phyloP scores from a whole-genome alignment of 495 filamentous ascomycete species.

The Penicillium argentinense region DNA sequence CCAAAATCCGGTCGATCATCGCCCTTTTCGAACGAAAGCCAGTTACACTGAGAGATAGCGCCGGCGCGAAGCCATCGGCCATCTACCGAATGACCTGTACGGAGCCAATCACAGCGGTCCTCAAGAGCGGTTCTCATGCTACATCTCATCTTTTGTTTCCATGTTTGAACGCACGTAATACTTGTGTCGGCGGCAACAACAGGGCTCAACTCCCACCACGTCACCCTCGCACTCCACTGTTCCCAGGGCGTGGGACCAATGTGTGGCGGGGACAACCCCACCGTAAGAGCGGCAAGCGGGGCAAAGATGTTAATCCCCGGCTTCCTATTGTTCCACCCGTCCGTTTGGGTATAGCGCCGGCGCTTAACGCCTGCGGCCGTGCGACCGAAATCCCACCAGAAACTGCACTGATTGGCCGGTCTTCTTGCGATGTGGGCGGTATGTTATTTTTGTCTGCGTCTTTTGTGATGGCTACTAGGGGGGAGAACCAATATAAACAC shows the following conservation, averaged over 20 bases:
- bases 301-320: not conserved
- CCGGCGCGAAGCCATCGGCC: too few species aligned
- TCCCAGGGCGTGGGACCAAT: too few species aligned
- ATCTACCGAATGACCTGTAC: too few species aligned
- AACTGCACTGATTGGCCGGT: constrained; percentile 1
- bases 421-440: not conserved
- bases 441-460: constrained; percentile 1
- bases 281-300: not conserved
- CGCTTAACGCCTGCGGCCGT: constrained; percentile 4
- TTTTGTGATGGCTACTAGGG: not conserved
- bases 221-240: not conserved
- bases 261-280: too few species aligned
- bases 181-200: not conserved
- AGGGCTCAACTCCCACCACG: not conserved
- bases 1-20: too few species aligned
- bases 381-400: not conserved
- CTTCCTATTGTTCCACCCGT: not conserved
- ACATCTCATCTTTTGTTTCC: too few species aligned
- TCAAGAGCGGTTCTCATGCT: too few species aligned
- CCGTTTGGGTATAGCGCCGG: constrained; percentile 8
- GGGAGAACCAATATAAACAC: constrained; percentile 6
- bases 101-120: too few species aligned
- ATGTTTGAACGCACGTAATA: too few species aligned
- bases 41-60: too few species aligned
- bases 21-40: too few species aligned